Base-by-base conservation (phyloP, 139 green algal species). In the Gonium pectorale region DNA sequence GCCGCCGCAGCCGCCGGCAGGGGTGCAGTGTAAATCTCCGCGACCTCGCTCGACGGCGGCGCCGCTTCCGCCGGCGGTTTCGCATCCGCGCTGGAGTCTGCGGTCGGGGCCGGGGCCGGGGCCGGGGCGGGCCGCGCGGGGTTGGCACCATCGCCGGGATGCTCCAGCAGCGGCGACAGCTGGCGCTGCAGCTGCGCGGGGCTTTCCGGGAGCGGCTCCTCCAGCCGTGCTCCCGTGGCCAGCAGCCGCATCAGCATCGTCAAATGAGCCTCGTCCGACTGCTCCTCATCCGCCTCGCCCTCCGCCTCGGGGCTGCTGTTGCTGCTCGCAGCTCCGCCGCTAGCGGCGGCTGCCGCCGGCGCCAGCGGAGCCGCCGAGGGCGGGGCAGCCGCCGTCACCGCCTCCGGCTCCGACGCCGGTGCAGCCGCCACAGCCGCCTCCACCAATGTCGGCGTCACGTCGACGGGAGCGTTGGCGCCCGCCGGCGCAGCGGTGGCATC, bases 141-240 rank as follows among this genome's bases (percentile, higher is more conserved):
- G n/a, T n/a, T n/a, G n/a, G n/a, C n/a, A n/a, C n/a, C n/a, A n/a
- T n/a, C n/a, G n/a, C n/a, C n/a, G n/a, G n/a, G n/a, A n/a, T n/a
- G 13, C 44, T 27, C 31, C 44, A 44, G 71, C 71, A 79, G 31
- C 21, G 72, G 74, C 22, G 29, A 44, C 9, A 73, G 31, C n/a
- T 37, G n/a, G n/a, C n/a, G 40, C 21, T 54, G 72, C 60, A 83
- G 60, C 77, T 83, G 66, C 19, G 41, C 60, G 26, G 66, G 62
- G 77, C 62, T 83, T 24, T 83, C 77, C 22, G 77, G 77, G 43
- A 83, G 63, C 22, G 77, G 77, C 77, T 49, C 40, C 60, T 83
- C 77, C 43, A 83, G 77, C 17, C 43, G 43, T 6, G 77, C 77
- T 0, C 77, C 77, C 5, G 77, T 83, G 35, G 44, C 77, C 77